Evolutionary conservation across 352 stramenopile genomes (phyloP).

Genomic region (Phytophthora sojae): DNA sequence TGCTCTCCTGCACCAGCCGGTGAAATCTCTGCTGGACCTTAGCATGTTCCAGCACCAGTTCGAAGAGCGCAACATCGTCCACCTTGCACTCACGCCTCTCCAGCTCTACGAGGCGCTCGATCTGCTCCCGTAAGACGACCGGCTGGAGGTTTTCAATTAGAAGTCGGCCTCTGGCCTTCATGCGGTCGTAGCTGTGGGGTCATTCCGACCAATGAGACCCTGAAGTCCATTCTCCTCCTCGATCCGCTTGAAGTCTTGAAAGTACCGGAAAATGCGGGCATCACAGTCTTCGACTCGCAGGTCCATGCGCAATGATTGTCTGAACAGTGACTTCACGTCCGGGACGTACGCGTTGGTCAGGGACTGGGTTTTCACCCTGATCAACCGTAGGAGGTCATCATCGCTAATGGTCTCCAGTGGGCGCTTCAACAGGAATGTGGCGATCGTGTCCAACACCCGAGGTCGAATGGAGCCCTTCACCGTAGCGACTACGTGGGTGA

Average conservation of each 20-base stretch:
- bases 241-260: not conserved
- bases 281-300: not conserved
- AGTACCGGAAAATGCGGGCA: not conserved
- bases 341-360: not conserved
- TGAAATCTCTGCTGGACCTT: not conserved
- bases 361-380: not conserved
- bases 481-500: not conserved
- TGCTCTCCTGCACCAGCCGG: not conserved
- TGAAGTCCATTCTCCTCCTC: not conserved
- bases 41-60: not conserved
- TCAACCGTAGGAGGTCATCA: not conserved
- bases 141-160: not conserved
- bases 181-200: not conserved
- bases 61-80: not conserved
- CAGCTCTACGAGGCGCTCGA: not conserved
- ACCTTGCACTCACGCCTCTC: not conserved
- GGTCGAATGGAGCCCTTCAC: not conserved
- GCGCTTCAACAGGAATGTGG: not conserved
- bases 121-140: not conserved
- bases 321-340: not conserved
- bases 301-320: not conserved
- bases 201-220: not conserved
- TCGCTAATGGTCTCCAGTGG: not conserved
- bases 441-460: not conserved
- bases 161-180: not conserved